A percentile compares a stretch with the other conserved stretches of the same genome.
These are phyloP conservation scores for Triticum timopheevii DNA, from an alignment of 176 grass and related monocot species.

Conservation along the genomic window DNA sequence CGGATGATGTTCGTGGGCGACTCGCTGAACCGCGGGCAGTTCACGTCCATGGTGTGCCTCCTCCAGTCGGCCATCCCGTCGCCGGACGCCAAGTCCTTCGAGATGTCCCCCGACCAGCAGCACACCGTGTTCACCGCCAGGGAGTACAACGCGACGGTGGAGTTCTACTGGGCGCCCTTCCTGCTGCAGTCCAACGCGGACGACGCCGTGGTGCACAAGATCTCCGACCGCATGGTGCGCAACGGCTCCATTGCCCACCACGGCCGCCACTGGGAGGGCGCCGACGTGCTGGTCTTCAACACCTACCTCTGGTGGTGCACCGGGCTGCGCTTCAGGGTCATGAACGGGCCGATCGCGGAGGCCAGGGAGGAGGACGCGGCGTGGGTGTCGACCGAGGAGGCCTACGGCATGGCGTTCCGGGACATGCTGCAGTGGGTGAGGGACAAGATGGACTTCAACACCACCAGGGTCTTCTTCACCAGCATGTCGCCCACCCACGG, in stretches of 20 bases:
- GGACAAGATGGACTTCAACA: slow-evolving; percentile 66
- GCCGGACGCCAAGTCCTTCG: slow-evolving; percentile 39
- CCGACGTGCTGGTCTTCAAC: slow-evolving; percentile 73
- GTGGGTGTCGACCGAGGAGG: slow-evolving; percentile 77
- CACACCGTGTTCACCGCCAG: slow-evolving; percentile 44
- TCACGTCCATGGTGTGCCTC: slow-evolving; percentile 87
- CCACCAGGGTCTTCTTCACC: slow-evolving; percentile 77
- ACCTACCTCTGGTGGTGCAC: slow-evolving; percentile 97
- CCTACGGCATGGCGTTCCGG: slow-evolving; percentile 63
- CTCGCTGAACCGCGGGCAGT: slow-evolving; percentile 78
- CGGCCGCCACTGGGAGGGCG: slow-evolving; percentile 63
- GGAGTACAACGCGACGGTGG: slow-evolving; percentile 72
- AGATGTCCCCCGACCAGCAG: slow-evolving; percentile 51
- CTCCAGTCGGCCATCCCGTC: slow-evolving; percentile 52
- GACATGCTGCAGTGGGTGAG: slow-evolving; percentile 74
- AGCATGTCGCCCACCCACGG: slow-evolving; percentile 83
- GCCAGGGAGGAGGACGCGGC: slow-evolving; percentile 19
- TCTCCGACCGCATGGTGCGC: slow-evolving; percentile 63
- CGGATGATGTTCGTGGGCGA: slow-evolving; percentile 87
- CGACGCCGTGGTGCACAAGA: slow-evolving; percentile 53
- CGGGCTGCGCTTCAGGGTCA: slow-evolving; percentile 67
- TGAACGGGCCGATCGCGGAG: slow-evolving; percentile 50
- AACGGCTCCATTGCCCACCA: slow-evolving; percentile 63
- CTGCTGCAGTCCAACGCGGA: slow-evolving; percentile 84
- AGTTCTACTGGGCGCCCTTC: slow-evolving; percentile 98